Evolutionary conservation across 2,329 filamentous ascomycete genomes (phyloP), one percentile per base, ranked within the genome.

Genomic region (Colletotrichum sp.): DNA sequence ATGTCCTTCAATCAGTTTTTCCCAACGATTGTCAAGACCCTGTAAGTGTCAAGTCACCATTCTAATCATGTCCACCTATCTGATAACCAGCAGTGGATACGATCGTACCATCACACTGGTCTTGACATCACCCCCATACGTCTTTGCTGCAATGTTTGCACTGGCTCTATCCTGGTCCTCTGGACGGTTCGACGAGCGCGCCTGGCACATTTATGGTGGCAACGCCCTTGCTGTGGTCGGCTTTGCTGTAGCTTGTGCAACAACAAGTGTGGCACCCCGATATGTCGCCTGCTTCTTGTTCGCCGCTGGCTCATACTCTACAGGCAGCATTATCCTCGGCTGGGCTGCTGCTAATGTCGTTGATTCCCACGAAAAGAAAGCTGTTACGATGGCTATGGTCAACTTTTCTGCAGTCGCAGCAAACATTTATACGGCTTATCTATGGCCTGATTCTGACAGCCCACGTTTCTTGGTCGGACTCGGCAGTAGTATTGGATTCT

Each of bases 1-100:
- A 87, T 87, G 57, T 93, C 94, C 6, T 96, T 92, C 83, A 93
- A 92, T 66, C 95, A 93, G 0, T 96, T 96, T 81, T 85, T 96
- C 60, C 95, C 95, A 0, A 94, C 92, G 21, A 98, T 98, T 81
- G 93, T 98, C 78, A 87, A 88, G 61, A 84, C 84, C 74, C 85
- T 89, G 81, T 48, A n/a, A 43, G 36, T 43, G 5, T 36, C 4
- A 6, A 43, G 15, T 10, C 36, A 10, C 9, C 18, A 12, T 48
- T 48, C 5, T 48, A n/a, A 6, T 12, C 39, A 48, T 2, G 18
- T 48, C 39, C 18, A 48, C 18, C 0, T 48, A 12, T n/a, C 39
- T 48, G 6, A 48, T 6, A n/a, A 2, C 1, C 9, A n/a, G 18
- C 39, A 48, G 39, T 48, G 85, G 85, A 71, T 88, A 82, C 55